phyloP scores from a whole-genome alignment of 2,329 filamentous ascomycete species.

The Lasiodiplodia hormozganensis region DNA sequence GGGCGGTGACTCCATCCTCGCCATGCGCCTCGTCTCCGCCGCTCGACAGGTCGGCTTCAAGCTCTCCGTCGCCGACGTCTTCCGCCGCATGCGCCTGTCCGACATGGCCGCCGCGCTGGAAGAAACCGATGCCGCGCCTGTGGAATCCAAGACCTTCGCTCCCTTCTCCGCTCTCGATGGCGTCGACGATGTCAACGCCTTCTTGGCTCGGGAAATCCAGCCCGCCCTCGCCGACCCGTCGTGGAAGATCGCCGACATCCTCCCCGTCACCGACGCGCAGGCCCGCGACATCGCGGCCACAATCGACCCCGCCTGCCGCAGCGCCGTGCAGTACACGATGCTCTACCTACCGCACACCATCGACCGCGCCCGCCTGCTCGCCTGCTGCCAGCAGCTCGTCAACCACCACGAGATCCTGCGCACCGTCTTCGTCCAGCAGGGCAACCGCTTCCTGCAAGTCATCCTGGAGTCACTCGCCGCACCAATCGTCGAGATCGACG shows the following conservation, averaged over 20 bases:
- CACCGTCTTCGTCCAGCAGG: slow-evolving; percentile 66
- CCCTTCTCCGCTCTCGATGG: slow-evolving; percentile 60
- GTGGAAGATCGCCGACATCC: slow-evolving; percentile 62
- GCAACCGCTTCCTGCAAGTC: slow-evolving; percentile 61
- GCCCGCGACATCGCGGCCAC: slow-evolving; percentile 66
- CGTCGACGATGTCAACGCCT: slow-evolving; percentile 48
- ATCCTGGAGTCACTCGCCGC: slow-evolving; percentile 63
- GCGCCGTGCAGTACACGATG: slow-evolving; percentile 69
- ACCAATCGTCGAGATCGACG: slow-evolving; percentile 51
- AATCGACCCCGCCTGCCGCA: slow-evolving; percentile 60
- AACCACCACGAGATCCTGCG: slow-evolving; percentile 68
- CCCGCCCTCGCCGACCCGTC: slow-evolving; percentile 59
- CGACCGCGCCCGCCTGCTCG: slow-evolving; percentile 57
- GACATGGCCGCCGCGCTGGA: slow-evolving; percentile 62
- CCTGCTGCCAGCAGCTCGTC: slow-evolving; percentile 63
- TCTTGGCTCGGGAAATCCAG: slow-evolving; percentile 57
- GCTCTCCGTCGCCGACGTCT: slow-evolving; percentile 53
- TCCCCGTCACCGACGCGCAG: slow-evolving; percentile 66
- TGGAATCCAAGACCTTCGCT: slow-evolving; percentile 42
- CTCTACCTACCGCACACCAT: slow-evolving; percentile 65
- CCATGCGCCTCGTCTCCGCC: slow-evolving; percentile 53
- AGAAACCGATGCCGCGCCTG: slow-evolving; percentile 39
- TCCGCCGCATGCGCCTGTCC: slow-evolving; percentile 50
- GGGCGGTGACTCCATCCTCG: slow-evolving; percentile 55
- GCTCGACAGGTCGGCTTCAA: slow-evolving; percentile 44